Conservation (phyloP, 257 asterid genomes). For the Gentiana macrophylla region DNA sequence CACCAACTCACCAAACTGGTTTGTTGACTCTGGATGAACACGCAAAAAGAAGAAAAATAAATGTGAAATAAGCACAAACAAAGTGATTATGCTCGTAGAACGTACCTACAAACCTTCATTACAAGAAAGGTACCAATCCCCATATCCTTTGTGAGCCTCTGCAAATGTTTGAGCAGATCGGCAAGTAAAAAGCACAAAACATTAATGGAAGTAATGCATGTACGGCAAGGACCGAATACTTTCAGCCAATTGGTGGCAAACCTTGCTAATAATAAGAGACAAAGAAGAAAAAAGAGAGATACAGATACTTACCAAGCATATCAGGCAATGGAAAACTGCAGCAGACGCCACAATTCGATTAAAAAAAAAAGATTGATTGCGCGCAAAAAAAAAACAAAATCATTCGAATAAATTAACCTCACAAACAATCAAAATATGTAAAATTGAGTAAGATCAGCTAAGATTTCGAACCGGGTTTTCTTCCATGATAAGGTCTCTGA, state of each 20-base stretch:
- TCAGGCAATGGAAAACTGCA: constrained; percentile 66
- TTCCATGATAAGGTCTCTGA: constrained; percentile 80
- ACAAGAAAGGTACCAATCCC: constrained; percentile 73
- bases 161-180: constrained; percentile 3
- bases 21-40: constrained; percentile 85
- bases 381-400: not conserved
- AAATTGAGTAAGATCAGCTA: constrained; percentile 1
- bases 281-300: constrained; percentile 4
- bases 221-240: too few relatives aligned
- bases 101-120: constrained; percentile 32
- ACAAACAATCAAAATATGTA: not conserved
- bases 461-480: constrained; percentile 53
- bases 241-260: constrained; percentile 10
- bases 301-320: constrained; percentile 49
- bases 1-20: constrained; percentile 80
- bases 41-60: constrained; percentile 14
- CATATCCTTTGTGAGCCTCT: constrained; percentile 63
- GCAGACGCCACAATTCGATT: constrained; percentile 76
- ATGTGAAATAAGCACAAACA: not conserved
- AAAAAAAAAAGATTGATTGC: constrained; percentile 47
- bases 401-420: not conserved
- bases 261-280: constrained; percentile 5
- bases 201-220: not conserved
- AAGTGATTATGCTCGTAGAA: not conserved
- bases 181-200: not conserved